Base-by-base conservation (phyloP, 1,284 basidiomycete genomes). In the Irpex sp. region DNA sequence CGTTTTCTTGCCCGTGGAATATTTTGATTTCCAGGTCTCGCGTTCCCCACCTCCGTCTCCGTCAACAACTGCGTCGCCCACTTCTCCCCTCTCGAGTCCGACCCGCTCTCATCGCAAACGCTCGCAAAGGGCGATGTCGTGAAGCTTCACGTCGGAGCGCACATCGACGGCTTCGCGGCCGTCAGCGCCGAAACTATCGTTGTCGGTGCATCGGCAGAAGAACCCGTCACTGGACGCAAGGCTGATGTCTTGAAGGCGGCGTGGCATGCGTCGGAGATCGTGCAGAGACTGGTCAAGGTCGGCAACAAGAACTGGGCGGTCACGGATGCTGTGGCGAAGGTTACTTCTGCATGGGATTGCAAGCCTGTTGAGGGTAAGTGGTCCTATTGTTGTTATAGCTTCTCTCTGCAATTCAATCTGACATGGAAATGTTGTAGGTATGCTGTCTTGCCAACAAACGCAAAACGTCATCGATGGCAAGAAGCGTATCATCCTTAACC, bases 401-500 rank as follows among this genome's bases (percentile, higher is more conserved):
- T 2, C 0, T 46, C 36, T 19, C 33, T 1, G 11, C 2, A 1
- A 1, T 39, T 8, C 11, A 8, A 39, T 3, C 11, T 21, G 9
- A n/a, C 36, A 7, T 17, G 26, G 11, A 21, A 5, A 11, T 33
- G 21, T 31, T 9, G 13, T 61, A 93, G 91, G 92, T 56, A 95
- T 94, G 92, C 85, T 95, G 46, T 94, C 92, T 60, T 94, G 93
- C 81, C 88, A 94, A 77, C 95, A 98, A 76, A 84, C 88, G 36
- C 92, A 97, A 76, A 95, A 97, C 73, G 89, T 95, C 66, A 95
- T 97, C 71, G 96, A 98, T 78, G 95, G 95, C 67, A 97, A 97
- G 85, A 98, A 98, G 83, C 88, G 96, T 39, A 84, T 99, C 77
- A 93, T 97, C 68, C 79, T 95, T 65, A 95, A 96, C 81, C 95